phyloP scores from a whole-genome alignment of 495 filamentous ascomycete genomes.

The Alectoria sarmentosa region DNA sequence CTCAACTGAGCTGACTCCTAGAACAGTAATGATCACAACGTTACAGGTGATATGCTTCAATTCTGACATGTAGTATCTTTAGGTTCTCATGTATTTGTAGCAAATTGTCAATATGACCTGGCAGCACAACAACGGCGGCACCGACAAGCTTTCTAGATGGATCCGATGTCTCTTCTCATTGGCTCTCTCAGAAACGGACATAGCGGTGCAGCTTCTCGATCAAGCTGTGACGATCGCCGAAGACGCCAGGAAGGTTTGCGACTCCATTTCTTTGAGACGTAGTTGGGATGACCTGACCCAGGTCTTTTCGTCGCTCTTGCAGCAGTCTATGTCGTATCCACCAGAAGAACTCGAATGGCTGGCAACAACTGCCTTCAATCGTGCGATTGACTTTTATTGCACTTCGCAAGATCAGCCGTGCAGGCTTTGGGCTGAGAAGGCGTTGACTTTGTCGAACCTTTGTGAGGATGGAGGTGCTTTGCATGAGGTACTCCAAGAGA shows the following conservation, averaged over 20 bases:
- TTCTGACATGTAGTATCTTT: not conserved
- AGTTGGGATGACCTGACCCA: not conserved
- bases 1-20: conserved; percentile 1
- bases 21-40: conserved; percentile 37
- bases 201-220: conserved; percentile 49
- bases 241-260: conserved; percentile 27
- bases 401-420: conserved; percentile 47
- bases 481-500: conserved; percentile 46
- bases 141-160: conserved; percentile 57
- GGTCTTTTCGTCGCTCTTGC: not conserved
- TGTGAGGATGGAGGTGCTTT: conserved; percentile 45
- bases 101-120: conserved; percentile 59
- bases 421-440: conserved; percentile 58
- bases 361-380: conserved; percentile 66
- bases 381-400: conserved; percentile 64
- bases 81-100: conserved; percentile 5
- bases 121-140: conserved; percentile 44
- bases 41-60: conserved; percentile 24
- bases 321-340: conserved; percentile 47
- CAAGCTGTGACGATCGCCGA: conserved; percentile 47
- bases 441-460: conserved; percentile 54
- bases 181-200: conserved; percentile 39
- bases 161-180: conserved; percentile 65
- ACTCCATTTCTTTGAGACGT: not conserved
- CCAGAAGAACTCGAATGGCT: conserved; percentile 71